phyloP scores from a whole-genome alignment of 1,139 yeast species.

The Pichia sp. region DNA sequence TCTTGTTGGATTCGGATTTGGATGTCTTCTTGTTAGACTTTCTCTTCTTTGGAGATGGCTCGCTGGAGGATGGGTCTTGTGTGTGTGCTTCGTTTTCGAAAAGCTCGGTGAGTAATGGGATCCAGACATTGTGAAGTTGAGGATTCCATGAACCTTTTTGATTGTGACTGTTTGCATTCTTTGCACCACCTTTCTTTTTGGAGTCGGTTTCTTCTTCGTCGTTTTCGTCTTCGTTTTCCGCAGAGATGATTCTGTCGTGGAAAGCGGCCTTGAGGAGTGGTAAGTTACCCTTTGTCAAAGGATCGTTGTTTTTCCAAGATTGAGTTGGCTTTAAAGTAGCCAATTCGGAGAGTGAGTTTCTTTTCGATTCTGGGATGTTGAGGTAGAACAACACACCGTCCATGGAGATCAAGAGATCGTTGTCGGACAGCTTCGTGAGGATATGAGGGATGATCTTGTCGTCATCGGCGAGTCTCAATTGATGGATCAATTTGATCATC shows the following conservation, averaged over 20 bases:
- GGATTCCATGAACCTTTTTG: conserved; percentile 77
- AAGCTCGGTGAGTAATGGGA: conserved; percentile 49
- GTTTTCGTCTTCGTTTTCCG: not conserved
- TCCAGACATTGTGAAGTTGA: conserved; percentile 83
- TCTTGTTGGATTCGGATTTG: conserved; percentile 28
- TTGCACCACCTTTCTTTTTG: not conserved
- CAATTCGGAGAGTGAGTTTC: conserved; percentile 32
- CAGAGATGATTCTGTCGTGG: conserved; percentile 44
- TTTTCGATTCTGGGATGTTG: conserved; percentile 38
- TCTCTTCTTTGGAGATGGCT: conserved; percentile 33
- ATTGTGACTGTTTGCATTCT: conserved; percentile 25
- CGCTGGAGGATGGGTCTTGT: not conserved
- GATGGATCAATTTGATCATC: conserved; percentile 45
- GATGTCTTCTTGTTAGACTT: conserved; percentile 35
- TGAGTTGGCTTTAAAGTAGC: conserved; percentile 31
- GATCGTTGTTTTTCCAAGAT: conserved; percentile 73
- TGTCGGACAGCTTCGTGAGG: conserved; percentile 42
- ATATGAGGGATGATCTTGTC: conserved; percentile 20
- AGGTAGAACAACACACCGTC: conserved; percentile 83
- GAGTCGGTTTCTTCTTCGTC: conserved; percentile 21
- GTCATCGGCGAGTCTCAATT: conserved; percentile 11
- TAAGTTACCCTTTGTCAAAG: conserved; percentile 67
- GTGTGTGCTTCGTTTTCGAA: conserved; percentile 20
- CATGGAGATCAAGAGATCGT: conserved; percentile 60
- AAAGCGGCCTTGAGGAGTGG: conserved; percentile 60